These are phyloP conservation scores for Murraya koenigii DNA, from an alignment of 345 rosid species.

Conservation along the genomic window DNA sequence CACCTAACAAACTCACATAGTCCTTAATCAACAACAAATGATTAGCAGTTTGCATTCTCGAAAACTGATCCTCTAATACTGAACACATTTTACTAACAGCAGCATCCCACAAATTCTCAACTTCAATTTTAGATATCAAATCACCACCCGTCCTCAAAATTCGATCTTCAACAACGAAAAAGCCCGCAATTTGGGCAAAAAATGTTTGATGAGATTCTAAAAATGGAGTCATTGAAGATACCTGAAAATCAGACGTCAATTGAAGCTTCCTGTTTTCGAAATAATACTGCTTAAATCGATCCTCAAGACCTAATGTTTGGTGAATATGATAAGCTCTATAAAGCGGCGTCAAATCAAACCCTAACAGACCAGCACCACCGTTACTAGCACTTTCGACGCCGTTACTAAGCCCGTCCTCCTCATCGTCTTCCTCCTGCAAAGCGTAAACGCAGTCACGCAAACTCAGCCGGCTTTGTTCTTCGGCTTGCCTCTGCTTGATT, in stretches of 20 bases:
- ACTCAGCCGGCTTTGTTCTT: slow-evolving; percentile 91
- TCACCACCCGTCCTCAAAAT: slow-evolving; percentile 89
- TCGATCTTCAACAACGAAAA: slow-evolving; percentile 89
- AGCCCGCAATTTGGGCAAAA: slow-evolving; percentile 95
- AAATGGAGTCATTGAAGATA: slow-evolving; percentile 93
- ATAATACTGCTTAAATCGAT: slow-evolving; percentile 82
- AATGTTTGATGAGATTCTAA: slow-evolving; percentile 97
- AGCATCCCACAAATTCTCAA: slow-evolving; percentile 91
- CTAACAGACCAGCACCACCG: slow-evolving; percentile 45
- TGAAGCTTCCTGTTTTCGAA: slow-evolving; percentile 92
- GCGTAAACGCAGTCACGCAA: slow-evolving; percentile 85
- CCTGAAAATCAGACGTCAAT: slow-evolving; percentile 94
- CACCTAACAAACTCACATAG: slow-evolving; percentile 94
- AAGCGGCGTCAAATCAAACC: slow-evolving; percentile 82
- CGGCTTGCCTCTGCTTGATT: slow-evolving; percentile 94
- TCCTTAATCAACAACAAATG: slow-evolving; percentile 92
- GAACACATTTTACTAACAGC: slow-evolving; percentile 97
- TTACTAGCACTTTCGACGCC: slow-evolving; percentile 29
- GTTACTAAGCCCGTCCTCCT: slow-evolving; percentile 33
- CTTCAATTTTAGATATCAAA: slow-evolving; percentile 77
- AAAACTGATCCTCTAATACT: slow-evolving; percentile 95
- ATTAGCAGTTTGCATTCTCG: slow-evolving; percentile 98
- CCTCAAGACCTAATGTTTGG: slow-evolving; percentile 82
- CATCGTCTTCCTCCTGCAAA: slow-evolving; percentile 80
- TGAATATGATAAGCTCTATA: slow-evolving; percentile 90